phyloP scores from a whole-genome alignment of 2,329 filamentous ascomycete species.

The Hymenoscyphus fraxineus region DNA sequence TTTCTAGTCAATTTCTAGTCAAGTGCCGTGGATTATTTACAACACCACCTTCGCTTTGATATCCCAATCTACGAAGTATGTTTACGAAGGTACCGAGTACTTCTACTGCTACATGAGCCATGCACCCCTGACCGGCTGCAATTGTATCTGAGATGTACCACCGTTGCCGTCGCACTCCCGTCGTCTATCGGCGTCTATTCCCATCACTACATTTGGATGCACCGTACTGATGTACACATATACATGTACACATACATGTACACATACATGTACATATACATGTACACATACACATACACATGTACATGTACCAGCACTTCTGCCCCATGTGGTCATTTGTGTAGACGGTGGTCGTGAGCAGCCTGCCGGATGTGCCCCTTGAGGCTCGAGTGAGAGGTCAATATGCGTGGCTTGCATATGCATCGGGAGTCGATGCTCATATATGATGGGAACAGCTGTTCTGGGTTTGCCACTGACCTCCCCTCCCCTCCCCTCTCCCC shows the following conservation, averaged over 20 bases:
- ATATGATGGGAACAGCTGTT: constrained; percentile 3
- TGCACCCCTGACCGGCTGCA: neutral
- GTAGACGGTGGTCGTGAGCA: neutral
- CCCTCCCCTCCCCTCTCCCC: neutral
- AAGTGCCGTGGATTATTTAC: neutral
- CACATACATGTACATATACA: neutral
- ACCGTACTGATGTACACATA: neutral
- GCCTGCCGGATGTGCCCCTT: neutral
- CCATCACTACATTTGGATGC: neutral
- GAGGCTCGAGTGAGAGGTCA: constrained; percentile 2
- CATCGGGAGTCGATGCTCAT: constrained; percentile 9
- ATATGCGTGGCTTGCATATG: constrained; percentile 8
- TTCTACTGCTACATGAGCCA: neutral
- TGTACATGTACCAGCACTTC: neutral
- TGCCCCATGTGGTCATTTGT: neutral
- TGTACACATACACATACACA: neutral
- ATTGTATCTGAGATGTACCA: neutral
- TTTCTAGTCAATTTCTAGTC: neutral
- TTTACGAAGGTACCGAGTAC: neutral
- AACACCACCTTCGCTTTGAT: neutral
- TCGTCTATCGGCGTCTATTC: constrained; percentile 1
- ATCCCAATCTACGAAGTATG: neutral
- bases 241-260: no score
- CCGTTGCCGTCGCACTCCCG: neutral
- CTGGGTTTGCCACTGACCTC: neutral